These are phyloP conservation scores for Paecilomyces variotii DNA, from an alignment of 2,329 filamentous ascomycete genomes.

Conservation along the genomic window DNA sequence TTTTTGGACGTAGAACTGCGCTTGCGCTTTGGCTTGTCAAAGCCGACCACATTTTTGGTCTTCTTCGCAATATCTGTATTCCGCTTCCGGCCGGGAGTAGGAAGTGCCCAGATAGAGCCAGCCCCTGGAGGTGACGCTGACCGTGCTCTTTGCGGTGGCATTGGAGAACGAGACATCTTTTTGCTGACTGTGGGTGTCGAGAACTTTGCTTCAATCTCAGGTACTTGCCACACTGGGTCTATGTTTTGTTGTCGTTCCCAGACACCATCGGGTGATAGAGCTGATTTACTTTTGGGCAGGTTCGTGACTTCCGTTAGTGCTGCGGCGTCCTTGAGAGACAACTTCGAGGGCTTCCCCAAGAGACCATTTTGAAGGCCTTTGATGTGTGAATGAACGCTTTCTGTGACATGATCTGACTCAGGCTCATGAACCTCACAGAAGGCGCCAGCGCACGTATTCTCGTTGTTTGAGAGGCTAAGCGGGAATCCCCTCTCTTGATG, in stretches of 20 bases:
- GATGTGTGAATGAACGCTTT: conserved; percentile 13
- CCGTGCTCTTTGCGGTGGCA: conserved; percentile 6
- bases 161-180: conserved; percentile 7
- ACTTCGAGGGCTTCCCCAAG: neutral
- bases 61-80: conserved; percentile 15
- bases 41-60: conserved; percentile 12
- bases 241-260: conserved; percentile 6
- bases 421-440: conserved; percentile 3
- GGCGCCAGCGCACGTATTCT: neutral
- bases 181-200: conserved; percentile 16
- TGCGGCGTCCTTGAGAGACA: neutral
- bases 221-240: conserved; percentile 23
- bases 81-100: conserved; percentile 11
- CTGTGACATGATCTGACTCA: conserved; percentile 14
- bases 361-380: neutral
- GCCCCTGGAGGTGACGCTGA: conserved; percentile 26
- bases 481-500: neutral
- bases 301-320: neutral
- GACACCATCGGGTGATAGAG: neutral
- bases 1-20: conserved; percentile 20
- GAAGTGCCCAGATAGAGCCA: conserved; percentile 31
- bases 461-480: neutral
- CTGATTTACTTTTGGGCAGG: neutral
- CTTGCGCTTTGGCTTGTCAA: conserved; percentile 15
- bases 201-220: conserved; percentile 20